Conservation (phyloP, 2,329 filamentous ascomycete species). For the Diaporthe citrichinensis region DNA sequence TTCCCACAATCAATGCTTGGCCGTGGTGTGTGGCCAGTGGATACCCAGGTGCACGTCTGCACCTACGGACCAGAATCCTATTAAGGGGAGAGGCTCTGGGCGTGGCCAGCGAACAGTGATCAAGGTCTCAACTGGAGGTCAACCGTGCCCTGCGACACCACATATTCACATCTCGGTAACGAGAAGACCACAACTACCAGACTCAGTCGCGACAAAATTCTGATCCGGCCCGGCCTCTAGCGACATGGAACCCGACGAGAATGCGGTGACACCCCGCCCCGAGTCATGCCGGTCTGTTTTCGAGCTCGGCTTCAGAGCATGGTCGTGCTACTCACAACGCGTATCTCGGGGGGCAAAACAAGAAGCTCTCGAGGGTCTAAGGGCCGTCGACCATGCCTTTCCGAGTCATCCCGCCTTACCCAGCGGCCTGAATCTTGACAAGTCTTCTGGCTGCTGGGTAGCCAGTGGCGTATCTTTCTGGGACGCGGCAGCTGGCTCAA, state of each 20-base stretch:
- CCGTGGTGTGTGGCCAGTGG: not conserved
- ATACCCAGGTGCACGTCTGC: not conserved
- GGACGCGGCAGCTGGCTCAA: conserved; percentile 5
- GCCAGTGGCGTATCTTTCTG: conserved; percentile 14
- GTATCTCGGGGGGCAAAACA: not conserved
- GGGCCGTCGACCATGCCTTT: not conserved
- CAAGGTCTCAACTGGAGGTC: not conserved
- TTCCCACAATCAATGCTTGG: not conserved
- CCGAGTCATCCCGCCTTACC: not conserved
- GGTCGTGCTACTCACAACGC: not conserved
- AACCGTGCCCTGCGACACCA: not conserved
- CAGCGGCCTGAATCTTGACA: not conserved
- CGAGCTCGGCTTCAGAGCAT: conserved; percentile 18
- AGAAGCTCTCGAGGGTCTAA: not conserved
- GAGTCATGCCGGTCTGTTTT: conserved; percentile 14
- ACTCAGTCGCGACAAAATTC: not conserved
- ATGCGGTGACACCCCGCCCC: not conserved
- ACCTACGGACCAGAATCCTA: no score
- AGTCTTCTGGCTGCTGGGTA: conserved; percentile 15
- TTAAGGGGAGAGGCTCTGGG: not conserved
- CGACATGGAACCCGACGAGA: conserved; percentile 6
- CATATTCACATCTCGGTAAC: not conserved
- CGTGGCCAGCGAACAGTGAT: not conserved
- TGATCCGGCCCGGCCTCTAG: not conserved
- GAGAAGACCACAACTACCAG: not conserved